Evolutionary conservation across 1,139 yeast genomes (phyloP), one percentile per base, ranked within the genome.

Genomic region (Diutina sp.): DNA sequence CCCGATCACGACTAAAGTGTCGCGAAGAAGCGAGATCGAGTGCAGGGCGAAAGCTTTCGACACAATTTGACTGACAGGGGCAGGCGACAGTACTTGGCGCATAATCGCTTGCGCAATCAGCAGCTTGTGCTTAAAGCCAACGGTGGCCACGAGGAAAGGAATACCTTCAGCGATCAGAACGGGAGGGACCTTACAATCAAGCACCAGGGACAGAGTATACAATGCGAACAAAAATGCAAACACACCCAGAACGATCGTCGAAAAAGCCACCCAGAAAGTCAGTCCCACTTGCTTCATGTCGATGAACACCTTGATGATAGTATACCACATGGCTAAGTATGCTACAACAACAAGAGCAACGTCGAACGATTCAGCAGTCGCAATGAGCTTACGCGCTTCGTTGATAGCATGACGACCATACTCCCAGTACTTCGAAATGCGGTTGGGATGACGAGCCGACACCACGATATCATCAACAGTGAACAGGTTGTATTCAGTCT

Each of bases 51-150:
- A 80, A n/a, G 91, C 86, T 55, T 80, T 76, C 18, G 79, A 68
- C 56, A 81, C 82, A 51, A 79, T 73, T 46, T 73, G 68, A 51
- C 74, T 70, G 48, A 76, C 81, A 58, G 79, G 82, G 48, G 66
- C 64, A 53, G 69, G 66, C 4, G 73, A 64, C 18, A 71, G 65
- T 18, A 65, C 64, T 57, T 74, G 74, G 57, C 70, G 69, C 65
- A 85, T 69, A 46, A 87, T 85, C 56, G 82, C 78, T 35, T 84
- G 77, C 1, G 97, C 88, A 62, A 91, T 79, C 35, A 84, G 78
- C 32, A 90, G 82, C 66, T 93, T 90, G 69, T 89, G 90, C 66
- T 90, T 91, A 72, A 93, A 93, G 1, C 99, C 99, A 65, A 93
- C 83, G 9, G 91, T 85, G 30, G 96, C 93, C 25, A 91, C 96